A percentile compares a stretch with the other conserved stretches of the same genome.
phyloP scores from a whole-genome alignment of 2,329 filamentous ascomycete genomes.

The Aspergillus chevalieri region DNA sequence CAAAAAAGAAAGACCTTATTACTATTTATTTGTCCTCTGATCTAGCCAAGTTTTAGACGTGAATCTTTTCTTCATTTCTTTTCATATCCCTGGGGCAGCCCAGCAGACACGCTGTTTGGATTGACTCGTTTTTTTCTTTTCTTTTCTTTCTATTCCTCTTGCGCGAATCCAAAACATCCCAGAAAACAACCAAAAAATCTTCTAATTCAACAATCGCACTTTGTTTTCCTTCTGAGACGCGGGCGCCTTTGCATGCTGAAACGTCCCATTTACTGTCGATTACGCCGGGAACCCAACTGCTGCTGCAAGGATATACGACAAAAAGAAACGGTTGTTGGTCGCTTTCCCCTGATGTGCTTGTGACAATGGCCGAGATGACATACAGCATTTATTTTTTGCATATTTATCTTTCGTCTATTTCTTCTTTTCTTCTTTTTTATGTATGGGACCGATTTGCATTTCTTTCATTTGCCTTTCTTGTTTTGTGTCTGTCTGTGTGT shows the following conservation, averaged over 20 bases:
- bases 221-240: conserved; percentile 10
- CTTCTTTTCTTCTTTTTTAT: conserved; percentile 12
- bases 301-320: conserved; percentile 29
- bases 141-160: conserved; percentile 20
- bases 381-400: conserved; percentile 32
- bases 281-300: conserved; percentile 16
- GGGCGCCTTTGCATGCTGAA: conserved; percentile 20
- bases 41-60: conserved; percentile 38
- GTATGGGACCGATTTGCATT: conserved; percentile 21
- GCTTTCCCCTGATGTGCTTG: conserved; percentile 14
- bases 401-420: conserved; percentile 16
- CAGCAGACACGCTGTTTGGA: conserved; percentile 29
- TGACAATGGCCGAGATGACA: conserved; percentile 29
- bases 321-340: conserved; percentile 12
- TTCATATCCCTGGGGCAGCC: conserved; percentile 29
- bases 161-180: conserved; percentile 16
- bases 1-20: conserved; percentile 22
- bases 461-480: conserved; percentile 10
- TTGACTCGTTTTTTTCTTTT: conserved; percentile 21
- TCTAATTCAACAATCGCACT: conserved; percentile 5
- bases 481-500: conserved; percentile 9
- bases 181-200: conserved; percentile 22
- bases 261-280: conserved; percentile 13
- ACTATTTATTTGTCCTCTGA: conserved; percentile 30
- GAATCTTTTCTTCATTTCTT: conserved; percentile 12